A percentile compares a stretch with the other conserved stretches of the same genome.
Conservation (phyloP, 768 basidiomycete species). For the Tulasnella sp. region DNA sequence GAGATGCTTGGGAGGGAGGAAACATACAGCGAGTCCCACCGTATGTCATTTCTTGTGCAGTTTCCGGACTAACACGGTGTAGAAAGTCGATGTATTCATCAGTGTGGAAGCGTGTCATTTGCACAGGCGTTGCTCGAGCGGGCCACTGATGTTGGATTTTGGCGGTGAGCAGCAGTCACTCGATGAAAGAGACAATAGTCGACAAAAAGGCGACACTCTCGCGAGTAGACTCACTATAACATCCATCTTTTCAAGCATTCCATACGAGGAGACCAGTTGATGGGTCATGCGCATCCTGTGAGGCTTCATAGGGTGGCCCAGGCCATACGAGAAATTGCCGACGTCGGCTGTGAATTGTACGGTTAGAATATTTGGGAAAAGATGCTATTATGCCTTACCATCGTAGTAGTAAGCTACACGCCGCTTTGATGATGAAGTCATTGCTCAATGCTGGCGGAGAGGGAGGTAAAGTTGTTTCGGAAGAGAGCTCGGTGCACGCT, state of each 20-base stretch:
- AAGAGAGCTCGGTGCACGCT: neutral
- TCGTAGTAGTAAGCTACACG: slow-evolving; percentile 80
- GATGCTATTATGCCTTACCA: slow-evolving; percentile 40
- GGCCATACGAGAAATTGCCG: slow-evolving; percentile 73
- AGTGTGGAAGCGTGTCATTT: slow-evolving; percentile 93
- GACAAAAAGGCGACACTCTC: neutral
- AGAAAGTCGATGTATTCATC: slow-evolving; percentile 98
- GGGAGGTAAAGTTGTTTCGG: neutral
- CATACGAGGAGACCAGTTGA: slow-evolving; percentile 84
- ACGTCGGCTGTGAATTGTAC: slow-evolving; percentile 52
- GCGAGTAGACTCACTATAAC: slow-evolving; percentile 58
- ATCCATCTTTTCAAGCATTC: slow-evolving; percentile 92
- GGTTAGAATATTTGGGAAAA: slow-evolving; percentile 2
- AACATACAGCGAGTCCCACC: slow-evolving; percentile 78
- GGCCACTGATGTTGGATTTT: slow-evolving; percentile 49
- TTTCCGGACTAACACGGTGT: slow-evolving; percentile 84
- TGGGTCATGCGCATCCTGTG: slow-evolving; percentile 93
- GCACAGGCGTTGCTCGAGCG: slow-evolving; percentile 61
- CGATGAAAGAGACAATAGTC: neutral
- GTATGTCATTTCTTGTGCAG: slow-evolving; percentile 76
- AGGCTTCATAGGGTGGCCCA: slow-evolving; percentile 94
- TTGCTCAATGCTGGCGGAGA: neutral
- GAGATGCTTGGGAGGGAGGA: neutral
- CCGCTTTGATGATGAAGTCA: slow-evolving; percentile 20
- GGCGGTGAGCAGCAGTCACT: neutral